phyloP scores from a whole-genome alignment of 2,329 filamentous ascomycete genomes.

The Pseudocercospora musae region DNA sequence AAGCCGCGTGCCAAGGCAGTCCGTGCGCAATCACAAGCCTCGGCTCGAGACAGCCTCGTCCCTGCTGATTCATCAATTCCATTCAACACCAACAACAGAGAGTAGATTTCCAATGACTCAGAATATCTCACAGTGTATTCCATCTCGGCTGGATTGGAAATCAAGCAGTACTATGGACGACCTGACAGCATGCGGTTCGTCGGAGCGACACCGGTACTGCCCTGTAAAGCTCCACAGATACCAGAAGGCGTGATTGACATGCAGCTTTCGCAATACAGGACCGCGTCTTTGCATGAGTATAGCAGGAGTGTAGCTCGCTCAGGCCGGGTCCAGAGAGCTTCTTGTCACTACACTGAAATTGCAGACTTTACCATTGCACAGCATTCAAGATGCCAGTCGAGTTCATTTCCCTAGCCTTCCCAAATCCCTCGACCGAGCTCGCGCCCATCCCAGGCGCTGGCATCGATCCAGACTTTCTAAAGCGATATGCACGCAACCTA shows the following conservation, averaged over 20 bases:
- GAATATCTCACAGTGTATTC: not conserved
- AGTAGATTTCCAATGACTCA: not conserved
- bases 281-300: constrained; percentile 3
- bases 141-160: not conserved
- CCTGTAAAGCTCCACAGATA: constrained; percentile 4
- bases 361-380: not conserved
- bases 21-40: not conserved
- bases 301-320: not conserved
- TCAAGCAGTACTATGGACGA: not conserved
- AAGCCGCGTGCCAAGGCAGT: not conserved
- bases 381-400: constrained; percentile 38
- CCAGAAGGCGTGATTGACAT: constrained; percentile 17
- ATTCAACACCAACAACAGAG: not conserved
- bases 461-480: constrained; percentile 55
- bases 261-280: constrained; percentile 16
- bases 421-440: constrained; percentile 57
- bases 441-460: constrained; percentile 50
- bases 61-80: not conserved
- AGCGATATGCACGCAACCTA: constrained; percentile 55
- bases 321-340: not conserved
- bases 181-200: not conserved
- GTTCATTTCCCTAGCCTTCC: constrained; percentile 59
- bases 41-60: not conserved
- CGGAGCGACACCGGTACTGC: constrained; percentile 13
- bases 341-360: not conserved